phyloP scores from a whole-genome alignment of 2,329 filamentous ascomycete species.

The Clonostachys byssicola region DNA sequence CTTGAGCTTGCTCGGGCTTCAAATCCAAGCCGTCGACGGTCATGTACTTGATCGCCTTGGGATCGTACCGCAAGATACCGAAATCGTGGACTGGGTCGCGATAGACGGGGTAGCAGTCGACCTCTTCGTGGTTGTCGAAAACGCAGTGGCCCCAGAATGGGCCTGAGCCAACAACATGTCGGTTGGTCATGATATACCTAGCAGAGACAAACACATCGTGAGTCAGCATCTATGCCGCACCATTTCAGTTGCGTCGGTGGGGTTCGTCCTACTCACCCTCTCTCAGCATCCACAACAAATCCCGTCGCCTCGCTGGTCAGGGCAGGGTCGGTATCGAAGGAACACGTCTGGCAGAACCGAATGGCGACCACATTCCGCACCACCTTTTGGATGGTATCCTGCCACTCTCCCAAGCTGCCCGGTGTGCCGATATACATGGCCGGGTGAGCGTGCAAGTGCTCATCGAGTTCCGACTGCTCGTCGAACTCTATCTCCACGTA shows the following conservation, averaged over 20 bases:
- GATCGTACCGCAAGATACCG: constrained; percentile 93
- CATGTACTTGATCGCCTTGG: constrained; percentile 97
- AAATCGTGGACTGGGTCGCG: constrained; percentile 98
- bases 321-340: constrained; percentile 95
- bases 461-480: constrained; percentile 34
- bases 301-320: constrained; percentile 94
- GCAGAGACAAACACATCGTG: not conserved
- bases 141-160: constrained; percentile 98
- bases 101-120: constrained; percentile 94
- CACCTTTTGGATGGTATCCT: constrained; percentile 89
- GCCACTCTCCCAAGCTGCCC: constrained; percentile 67
- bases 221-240: not conserved
- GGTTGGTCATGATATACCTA: constrained; percentile 78
- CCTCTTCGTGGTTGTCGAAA: constrained; percentile 97
- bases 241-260: not conserved
- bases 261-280: constrained; percentile 52
- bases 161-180: constrained; percentile 90
- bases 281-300: constrained; percentile 93
- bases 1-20: constrained; percentile 78
- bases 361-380: constrained; percentile 98
- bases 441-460: constrained; percentile 27
- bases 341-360: constrained; percentile 95
- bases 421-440: constrained; percentile 28
- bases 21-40: constrained; percentile 75
- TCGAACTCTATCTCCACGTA: constrained; percentile 25